A percentile compares a stretch with the other conserved stretches of the same genome.
phyloP scores from a whole-genome alignment of 768 basidiomycete genomes.

The Leccinum subtestaceum region DNA sequence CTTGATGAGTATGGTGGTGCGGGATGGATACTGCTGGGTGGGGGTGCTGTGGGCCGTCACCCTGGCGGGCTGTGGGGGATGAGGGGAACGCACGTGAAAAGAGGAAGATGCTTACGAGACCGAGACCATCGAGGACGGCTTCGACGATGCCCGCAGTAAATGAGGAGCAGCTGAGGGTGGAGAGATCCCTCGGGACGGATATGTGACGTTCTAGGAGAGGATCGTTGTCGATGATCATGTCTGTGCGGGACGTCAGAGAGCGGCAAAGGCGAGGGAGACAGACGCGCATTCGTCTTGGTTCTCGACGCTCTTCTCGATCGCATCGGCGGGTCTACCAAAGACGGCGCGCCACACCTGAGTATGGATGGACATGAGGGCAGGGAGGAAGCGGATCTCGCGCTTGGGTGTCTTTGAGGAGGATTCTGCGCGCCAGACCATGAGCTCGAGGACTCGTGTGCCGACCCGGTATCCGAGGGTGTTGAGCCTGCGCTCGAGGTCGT shows the following conservation, averaged over 20 bases:
- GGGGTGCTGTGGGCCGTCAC: conserved; percentile 96
- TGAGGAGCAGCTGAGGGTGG: conserved; percentile 92
- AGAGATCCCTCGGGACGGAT: conserved; percentile 92
- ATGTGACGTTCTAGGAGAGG: conserved; percentile 89
- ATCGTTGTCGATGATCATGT: conserved; percentile 98
- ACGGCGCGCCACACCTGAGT: conserved; percentile 94
- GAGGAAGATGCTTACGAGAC: conserved; percentile 67
- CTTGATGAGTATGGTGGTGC: conserved; percentile 97
- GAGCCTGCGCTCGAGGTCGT: conserved; percentile 90
- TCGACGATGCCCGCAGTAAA: conserved; percentile 97
- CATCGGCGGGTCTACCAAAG: conserved; percentile 92
- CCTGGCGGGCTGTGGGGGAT: conserved; percentile 72
- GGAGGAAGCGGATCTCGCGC: conserved; percentile 86
- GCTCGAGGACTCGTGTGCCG: conserved; percentile 82
- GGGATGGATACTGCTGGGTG: conserved; percentile 70
- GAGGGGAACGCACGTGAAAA: conserved; percentile 9
- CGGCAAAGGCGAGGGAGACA: not conserved
- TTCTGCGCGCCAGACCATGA: conserved; percentile 79
- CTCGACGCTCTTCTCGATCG: conserved; percentile 93
- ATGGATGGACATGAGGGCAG: conserved; percentile 90
- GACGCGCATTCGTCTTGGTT: conserved; percentile 90
- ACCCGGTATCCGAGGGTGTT: conserved; percentile 93
- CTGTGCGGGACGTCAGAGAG: conserved; percentile 37
- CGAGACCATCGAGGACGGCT: conserved; percentile 90
- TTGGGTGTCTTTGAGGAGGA: conserved; percentile 84